Conservation (phyloP, 305 asterid species). For the Solanum hybrid region DNA sequence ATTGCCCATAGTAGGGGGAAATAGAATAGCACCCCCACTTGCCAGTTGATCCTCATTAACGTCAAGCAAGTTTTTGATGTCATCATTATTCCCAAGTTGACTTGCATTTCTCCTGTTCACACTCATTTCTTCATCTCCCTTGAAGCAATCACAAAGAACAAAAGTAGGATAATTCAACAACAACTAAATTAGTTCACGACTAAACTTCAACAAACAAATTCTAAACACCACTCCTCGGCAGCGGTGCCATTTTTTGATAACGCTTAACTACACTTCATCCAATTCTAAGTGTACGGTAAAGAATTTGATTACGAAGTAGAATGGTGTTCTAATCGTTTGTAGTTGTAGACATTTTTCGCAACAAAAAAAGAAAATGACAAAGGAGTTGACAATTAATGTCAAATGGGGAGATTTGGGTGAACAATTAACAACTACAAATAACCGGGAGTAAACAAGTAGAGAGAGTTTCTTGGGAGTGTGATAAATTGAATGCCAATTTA, state of each 20-base stretch:
- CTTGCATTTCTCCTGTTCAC: not conserved
- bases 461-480: not conserved
- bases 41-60: not conserved
- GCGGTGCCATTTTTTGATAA: not conserved
- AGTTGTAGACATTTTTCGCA: not conserved
- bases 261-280: not conserved
- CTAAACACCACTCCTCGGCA: not conserved
- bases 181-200: not conserved
- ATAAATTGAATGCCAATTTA: not conserved
- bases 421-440: not conserved
- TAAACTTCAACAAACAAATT: not conserved
- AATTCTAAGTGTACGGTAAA: not conserved
- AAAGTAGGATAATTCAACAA: not conserved
- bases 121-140: not conserved
- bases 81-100: not conserved
- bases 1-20: not conserved
- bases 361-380: not conserved
- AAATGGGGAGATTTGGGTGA: not conserved
- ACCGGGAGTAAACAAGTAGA: not conserved
- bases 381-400: not conserved
- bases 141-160: not conserved
- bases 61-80: not conserved
- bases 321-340: not conserved
- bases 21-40: not conserved
- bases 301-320: not conserved